Percentiles rank a stretch among this genome's conserved stretches.
Evolutionary conservation across 1,139 yeast species (phyloP).

Genomic region (Kluyveromyces sp.): DNA sequence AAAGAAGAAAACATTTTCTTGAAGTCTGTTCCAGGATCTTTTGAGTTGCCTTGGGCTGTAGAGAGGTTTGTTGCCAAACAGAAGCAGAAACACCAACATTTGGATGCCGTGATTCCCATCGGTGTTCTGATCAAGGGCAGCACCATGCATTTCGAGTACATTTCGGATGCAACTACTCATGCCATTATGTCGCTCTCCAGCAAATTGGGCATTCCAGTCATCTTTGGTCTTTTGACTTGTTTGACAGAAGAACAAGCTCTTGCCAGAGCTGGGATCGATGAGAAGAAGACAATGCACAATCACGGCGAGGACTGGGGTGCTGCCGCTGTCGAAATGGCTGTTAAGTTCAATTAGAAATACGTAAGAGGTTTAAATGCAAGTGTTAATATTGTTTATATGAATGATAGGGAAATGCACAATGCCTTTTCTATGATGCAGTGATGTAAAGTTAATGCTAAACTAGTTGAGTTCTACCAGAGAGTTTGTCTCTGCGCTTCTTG

Average conservation of each 20-base stretch:
- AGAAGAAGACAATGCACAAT: slow-evolving; percentile 63
- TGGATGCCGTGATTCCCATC: slow-evolving; percentile 87
- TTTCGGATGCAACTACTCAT: slow-evolving; percentile 82
- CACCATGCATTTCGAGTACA: slow-evolving; percentile 97
- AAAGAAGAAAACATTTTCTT: slow-evolving; percentile 65
- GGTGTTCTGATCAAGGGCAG: slow-evolving; percentile 94
- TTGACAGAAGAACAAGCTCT: slow-evolving; percentile 91
- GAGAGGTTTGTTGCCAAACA: slow-evolving; percentile 46
- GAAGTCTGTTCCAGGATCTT: slow-evolving; percentile 90
- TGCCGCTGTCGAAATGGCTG: slow-evolving; percentile 96
- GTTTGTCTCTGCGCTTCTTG: slow-evolving; percentile 39
- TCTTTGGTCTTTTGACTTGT: slow-evolving; percentile 90
- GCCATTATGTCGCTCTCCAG: slow-evolving; percentile 81
- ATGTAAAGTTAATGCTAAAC: slow-evolving; percentile 4
- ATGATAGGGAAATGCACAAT: neutral
- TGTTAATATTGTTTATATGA: neutral
- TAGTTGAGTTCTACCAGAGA: slow-evolving; percentile 5
- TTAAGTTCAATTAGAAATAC: slow-evolving; percentile 35
- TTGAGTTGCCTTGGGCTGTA: slow-evolving; percentile 83
- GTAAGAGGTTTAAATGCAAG: neutral
- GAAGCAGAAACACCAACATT: slow-evolving; percentile 40
- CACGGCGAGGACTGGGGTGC: slow-evolving; percentile 99
- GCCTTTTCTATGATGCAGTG: neutral
- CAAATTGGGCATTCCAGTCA: slow-evolving; percentile 66
- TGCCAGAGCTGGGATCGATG: slow-evolving; percentile 85